Conservation (phyloP, 441 rosid species). For the Gossypium lobatum region DNA sequence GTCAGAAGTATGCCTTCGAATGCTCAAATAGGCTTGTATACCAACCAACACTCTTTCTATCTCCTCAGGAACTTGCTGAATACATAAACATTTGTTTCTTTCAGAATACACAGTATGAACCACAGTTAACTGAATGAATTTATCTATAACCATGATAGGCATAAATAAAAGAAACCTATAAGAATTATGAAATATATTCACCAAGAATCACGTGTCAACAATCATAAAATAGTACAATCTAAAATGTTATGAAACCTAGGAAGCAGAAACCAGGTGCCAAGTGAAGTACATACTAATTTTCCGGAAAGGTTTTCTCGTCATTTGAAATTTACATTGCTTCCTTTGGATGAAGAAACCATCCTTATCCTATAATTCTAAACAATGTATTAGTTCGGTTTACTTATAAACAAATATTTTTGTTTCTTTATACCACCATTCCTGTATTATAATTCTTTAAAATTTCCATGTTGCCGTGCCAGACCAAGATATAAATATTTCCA, state of each 20-base stretch:
- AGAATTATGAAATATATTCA: background rate
- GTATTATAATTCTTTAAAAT: background rate
- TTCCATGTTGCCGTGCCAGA: background rate
- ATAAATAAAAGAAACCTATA: background rate
- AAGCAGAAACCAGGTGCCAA: background rate
- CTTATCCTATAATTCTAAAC: background rate
- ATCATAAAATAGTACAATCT: background rate
- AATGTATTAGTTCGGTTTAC: background rate
- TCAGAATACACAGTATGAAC: constrained; percentile 5
- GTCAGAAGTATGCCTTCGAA: constrained; percentile 67
- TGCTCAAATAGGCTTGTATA: constrained; percentile 90
- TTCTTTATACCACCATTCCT: background rate
- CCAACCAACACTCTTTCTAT: constrained; percentile 94
- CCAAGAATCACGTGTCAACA: background rate
- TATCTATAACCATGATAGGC: background rate
- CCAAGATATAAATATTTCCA: background rate
- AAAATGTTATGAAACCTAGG: background rate
- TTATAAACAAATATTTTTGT: background rate
- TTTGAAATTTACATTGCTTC: background rate
- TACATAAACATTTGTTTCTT: constrained; percentile 3
- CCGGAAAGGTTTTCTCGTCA: background rate
- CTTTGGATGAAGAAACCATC: background rate
- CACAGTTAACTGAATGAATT: background rate
- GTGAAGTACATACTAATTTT: background rate
- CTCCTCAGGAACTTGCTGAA: constrained; percentile 98